phyloP scores from a whole-genome alignment of 495 filamentous ascomycete species.

The Lasiosphaeris hirsuta region DNA sequence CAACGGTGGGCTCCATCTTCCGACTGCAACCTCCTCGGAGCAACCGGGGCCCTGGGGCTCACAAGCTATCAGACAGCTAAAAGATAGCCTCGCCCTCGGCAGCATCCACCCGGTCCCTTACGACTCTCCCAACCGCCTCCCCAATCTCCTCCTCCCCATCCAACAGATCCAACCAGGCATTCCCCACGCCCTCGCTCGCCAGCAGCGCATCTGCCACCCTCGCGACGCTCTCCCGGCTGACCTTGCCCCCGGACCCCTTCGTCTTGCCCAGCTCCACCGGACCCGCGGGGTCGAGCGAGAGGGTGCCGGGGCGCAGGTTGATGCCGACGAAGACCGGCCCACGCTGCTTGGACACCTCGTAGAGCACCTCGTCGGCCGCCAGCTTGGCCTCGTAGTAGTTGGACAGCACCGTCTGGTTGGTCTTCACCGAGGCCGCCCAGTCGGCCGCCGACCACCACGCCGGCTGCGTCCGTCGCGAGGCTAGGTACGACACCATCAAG shows the following conservation, averaged over 20 bases:
- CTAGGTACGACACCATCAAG: slow-evolving; percentile 67
- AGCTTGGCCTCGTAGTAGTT: slow-evolving; percentile 72
- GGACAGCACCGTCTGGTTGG: slow-evolving; percentile 54
- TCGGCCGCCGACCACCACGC: slow-evolving; percentile 65
- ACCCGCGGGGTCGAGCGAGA: slow-evolving; percentile 60
- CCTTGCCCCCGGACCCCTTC: slow-evolving; percentile 44
- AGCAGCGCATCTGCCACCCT: slow-evolving; percentile 63
- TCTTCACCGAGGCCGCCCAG: slow-evolving; percentile 49
- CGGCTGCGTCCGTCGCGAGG: slow-evolving; percentile 55
- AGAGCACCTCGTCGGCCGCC: slow-evolving; percentile 70
- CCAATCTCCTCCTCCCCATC: slow-evolving; percentile 55
- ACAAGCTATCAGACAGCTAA: too few species aligned
- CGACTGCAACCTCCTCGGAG: too few species aligned
- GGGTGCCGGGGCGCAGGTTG: slow-evolving; percentile 61
- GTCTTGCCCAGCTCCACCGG: slow-evolving; percentile 65
- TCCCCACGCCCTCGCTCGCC: slow-evolving; percentile 49
- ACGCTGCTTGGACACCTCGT: slow-evolving; percentile 46
- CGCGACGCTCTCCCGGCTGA: slow-evolving; percentile 68
- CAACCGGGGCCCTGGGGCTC: too few species aligned
- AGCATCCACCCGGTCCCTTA: slow-evolving; percentile 59
- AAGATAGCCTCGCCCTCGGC: slow-evolving; percentile 54
- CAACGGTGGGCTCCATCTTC: too few species aligned
- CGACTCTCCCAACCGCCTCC: slow-evolving; percentile 62
- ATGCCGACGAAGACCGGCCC: slow-evolving; percentile 57
- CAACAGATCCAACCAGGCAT: slow-evolving; percentile 44